Conservation (phyloP, 139 green algal species). For the Mesostigma viride region DNA sequence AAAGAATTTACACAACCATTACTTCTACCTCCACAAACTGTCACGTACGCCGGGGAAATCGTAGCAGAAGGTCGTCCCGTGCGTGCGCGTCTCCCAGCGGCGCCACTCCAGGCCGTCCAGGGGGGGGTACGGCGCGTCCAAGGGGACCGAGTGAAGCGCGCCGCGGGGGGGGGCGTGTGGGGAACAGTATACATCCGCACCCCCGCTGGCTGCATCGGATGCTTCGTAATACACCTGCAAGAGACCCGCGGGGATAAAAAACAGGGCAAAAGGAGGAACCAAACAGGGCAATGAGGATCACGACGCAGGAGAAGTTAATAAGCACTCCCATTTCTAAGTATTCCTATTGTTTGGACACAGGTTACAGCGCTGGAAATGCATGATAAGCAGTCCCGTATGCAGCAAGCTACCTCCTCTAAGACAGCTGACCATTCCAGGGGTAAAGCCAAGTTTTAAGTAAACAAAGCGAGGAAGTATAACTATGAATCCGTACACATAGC, state of each 20-base stretch:
- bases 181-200: slow-evolving; percentile 20
- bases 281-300: neutral
- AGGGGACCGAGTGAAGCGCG: slow-evolving; percentile 35
- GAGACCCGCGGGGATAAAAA: neutral
- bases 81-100: slow-evolving; percentile 48
- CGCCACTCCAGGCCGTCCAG: slow-evolving; percentile 69
- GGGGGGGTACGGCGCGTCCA: slow-evolving; percentile 58
- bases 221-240: slow-evolving; percentile 79
- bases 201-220: neutral
- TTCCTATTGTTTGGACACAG: too few relatives aligned
- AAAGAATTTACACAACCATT: too few relatives aligned
- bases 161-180: neutral
- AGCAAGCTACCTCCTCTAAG: too few relatives aligned
- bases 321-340: too few relatives aligned
- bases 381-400: too few relatives aligned
- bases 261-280: neutral
- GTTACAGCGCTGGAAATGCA: too few relatives aligned
- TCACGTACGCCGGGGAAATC: slow-evolving; percentile 88
- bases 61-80: slow-evolving; percentile 77
- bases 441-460: too few relatives aligned
- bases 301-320: too few relatives aligned
- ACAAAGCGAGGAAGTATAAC: too few relatives aligned
- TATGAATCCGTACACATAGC: too few relatives aligned
- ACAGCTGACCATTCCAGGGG: too few relatives aligned
- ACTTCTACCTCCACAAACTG: too few relatives aligned